Conservation (phyloP, 192 early-diverging fungal species). For the Chytriomyces sp. region DNA sequence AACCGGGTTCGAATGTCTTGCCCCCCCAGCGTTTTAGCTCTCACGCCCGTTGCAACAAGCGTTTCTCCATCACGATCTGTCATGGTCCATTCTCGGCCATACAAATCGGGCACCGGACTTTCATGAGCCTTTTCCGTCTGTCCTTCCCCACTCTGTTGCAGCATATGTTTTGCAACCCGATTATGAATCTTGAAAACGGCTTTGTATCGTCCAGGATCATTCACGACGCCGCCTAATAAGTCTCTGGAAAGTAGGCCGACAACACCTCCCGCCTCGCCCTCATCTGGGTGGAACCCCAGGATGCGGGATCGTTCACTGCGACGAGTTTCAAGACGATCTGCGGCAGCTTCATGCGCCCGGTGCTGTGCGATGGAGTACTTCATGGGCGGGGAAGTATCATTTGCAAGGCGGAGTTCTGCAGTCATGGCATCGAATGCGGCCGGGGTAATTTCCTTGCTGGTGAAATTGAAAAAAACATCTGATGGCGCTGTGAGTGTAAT, state of each 20-base stretch:
- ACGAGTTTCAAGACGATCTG: not conserved
- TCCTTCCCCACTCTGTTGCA: slow-evolving; percentile 3
- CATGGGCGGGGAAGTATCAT: not conserved
- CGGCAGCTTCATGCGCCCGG: not conserved
- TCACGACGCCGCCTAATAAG: slow-evolving; percentile 14
- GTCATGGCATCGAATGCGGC: slow-evolving; percentile 10
- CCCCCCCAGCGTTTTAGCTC: not conserved
- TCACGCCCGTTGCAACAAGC: not conserved
- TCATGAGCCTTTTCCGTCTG: not conserved
- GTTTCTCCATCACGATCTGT: not conserved
- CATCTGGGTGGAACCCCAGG: slow-evolving; percentile 36
- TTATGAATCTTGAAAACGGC: slow-evolving; percentile 27
- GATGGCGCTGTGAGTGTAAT: not conserved
- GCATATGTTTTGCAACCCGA: not conserved
- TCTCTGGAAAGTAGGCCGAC: slow-evolving; percentile 33
- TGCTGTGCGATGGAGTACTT: not conserved
- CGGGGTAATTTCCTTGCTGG: slow-evolving; percentile 37
- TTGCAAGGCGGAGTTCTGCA: not conserved
- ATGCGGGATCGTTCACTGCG: not conserved
- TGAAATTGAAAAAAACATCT: slow-evolving; percentile 39
- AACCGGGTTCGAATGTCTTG: not conserved
- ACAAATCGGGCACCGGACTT: not conserved
- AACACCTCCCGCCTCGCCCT: slow-evolving; percentile 32
- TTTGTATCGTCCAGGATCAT: slow-evolving; percentile 26
- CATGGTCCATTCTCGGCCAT: slow-evolving; percentile 3